Conservation (phyloP, 2,329 filamentous ascomycete species). For the Botryotinia convoluta region DNA sequence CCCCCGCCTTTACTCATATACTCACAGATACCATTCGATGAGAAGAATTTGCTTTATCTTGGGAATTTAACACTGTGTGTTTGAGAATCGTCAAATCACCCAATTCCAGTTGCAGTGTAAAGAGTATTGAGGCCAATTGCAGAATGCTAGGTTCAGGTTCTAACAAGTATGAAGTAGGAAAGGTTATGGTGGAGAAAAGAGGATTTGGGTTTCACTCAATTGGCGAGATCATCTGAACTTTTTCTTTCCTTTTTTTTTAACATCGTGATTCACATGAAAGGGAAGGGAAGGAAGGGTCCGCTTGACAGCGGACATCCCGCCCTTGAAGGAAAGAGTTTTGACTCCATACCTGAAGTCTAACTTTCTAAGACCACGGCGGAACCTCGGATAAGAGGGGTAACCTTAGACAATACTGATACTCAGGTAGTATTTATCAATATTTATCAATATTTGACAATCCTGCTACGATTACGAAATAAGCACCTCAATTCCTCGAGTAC, state of each 20-base stretch:
- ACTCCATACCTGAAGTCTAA: neutral
- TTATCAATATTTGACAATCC: neutral
- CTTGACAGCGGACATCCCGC: slow-evolving; percentile 1
- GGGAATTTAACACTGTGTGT: neutral
- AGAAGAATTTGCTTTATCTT: neutral
- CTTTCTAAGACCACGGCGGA: neutral
- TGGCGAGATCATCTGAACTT: slow-evolving; percentile 9
- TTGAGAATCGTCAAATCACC: neutral
- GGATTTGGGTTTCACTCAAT: neutral
- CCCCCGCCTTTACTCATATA: neutral
- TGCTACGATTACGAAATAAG: neutral
- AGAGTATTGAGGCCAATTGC: neutral
- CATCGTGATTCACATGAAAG: neutral
- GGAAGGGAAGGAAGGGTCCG: neutral
- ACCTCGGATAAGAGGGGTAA: neutral
- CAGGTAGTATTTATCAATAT: neutral
- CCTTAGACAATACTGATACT: neutral
- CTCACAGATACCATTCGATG: neutral
- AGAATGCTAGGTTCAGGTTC: neutral
- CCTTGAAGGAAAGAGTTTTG: neutral
- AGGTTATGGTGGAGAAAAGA: neutral
- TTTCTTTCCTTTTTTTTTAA: neutral
- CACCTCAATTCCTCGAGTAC: neutral
- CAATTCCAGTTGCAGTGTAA: neutral
- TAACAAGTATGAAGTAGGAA: neutral